Percentiles rank a stretch among this genome's conserved stretches.
phyloP scores from a whole-genome alignment of 257 asterid genomes.

The Ilex asprella region DNA sequence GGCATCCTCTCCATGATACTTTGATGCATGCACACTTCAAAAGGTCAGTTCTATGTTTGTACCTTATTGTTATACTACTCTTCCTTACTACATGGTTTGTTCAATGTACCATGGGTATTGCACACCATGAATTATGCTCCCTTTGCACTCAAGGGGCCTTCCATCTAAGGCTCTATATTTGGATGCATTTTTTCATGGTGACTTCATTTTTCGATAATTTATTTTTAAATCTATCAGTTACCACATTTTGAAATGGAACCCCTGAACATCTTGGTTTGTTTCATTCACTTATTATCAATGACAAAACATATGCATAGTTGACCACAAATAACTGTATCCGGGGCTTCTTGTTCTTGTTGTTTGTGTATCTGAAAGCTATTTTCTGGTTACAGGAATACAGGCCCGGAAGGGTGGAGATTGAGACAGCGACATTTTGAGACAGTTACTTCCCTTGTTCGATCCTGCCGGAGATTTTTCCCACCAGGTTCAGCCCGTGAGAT shows the following conservation, averaged over 20 bases:
- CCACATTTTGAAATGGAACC: no score
- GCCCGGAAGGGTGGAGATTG: conserved; percentile 98
- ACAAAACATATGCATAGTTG: not conserved
- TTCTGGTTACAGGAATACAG: conserved; percentile 66
- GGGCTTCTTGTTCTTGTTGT: conserved; percentile 2
- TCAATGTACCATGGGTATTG: no score
- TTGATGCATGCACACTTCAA: conserved; percentile 78
- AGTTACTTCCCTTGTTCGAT: conserved; percentile 78
- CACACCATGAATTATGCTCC: conserved; percentile 5
- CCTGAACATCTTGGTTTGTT: no score
- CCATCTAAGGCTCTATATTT: not conserved
- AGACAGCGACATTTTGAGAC: conserved; percentile 90
- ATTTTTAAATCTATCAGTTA: not conserved
- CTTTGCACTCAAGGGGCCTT: no score
- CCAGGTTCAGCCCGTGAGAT: conserved; percentile 80
- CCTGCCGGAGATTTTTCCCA: conserved; percentile 92
- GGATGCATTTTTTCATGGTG: no score
- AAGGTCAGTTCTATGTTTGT: conserved; percentile 40
- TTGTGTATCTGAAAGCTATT: conserved; percentile 9
- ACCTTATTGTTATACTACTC: not conserved
- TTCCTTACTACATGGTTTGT: no score
- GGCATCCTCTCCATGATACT: conserved; percentile 86
- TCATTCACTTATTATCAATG: no score
- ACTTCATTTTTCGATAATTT: not conserved
- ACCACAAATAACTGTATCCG: not conserved